A percentile compares a stretch with the other conserved stretches of the same genome.
Evolutionary conservation across 108 stramenopile genomes (phyloP).

Genomic region (Nitzschia sp.): DNA sequence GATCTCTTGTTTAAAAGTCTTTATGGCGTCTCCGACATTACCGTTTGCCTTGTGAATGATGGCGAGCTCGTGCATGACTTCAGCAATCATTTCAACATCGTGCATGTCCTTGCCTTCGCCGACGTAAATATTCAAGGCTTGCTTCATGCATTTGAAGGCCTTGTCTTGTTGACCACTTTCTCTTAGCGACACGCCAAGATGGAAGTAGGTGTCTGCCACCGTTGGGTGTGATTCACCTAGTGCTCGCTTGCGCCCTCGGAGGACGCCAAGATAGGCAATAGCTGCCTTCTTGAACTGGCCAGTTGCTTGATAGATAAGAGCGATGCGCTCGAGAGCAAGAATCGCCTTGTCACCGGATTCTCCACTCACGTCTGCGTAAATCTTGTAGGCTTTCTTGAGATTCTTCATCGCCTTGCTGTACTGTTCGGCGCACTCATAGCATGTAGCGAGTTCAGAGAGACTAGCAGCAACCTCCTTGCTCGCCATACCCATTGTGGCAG

Average conservation of each 20-base stretch:
- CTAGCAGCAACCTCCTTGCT: conserved; percentile 51
- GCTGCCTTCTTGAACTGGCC: conserved; percentile 55
- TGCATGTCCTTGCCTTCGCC: conserved; percentile 51
- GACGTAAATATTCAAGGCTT: conserved; percentile 59
- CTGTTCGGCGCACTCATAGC: conserved; percentile 61
- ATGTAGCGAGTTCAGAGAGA: conserved; percentile 47
- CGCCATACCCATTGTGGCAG: conserved; percentile 50
- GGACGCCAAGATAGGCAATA: conserved; percentile 58
- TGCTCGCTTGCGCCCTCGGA: conserved; percentile 45
- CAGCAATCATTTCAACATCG: conserved; percentile 64
- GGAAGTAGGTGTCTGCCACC: conserved; percentile 55
- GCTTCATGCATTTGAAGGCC: conserved; percentile 67
- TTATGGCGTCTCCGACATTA: conserved; percentile 42
- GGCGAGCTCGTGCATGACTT: conserved; percentile 67
- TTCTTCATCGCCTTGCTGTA: conserved; percentile 56
- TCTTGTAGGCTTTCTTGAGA: conserved; percentile 66
- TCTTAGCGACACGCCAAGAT: conserved; percentile 51
- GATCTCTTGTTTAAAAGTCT: conserved; percentile 61
- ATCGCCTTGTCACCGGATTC: conserved; percentile 48
- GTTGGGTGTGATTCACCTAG: conserved; percentile 45
- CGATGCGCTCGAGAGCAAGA: conserved; percentile 50
- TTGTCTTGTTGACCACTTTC: conserved; percentile 54
- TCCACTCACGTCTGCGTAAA: conserved; percentile 48
- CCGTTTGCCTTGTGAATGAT: conserved; percentile 43
- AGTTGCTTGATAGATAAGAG: conserved; percentile 48